These are phyloP conservation scores for Laburnicola sp. DNA, from an alignment of 2,329 filamentous ascomycete species.

Conservation along the genomic window DNA sequence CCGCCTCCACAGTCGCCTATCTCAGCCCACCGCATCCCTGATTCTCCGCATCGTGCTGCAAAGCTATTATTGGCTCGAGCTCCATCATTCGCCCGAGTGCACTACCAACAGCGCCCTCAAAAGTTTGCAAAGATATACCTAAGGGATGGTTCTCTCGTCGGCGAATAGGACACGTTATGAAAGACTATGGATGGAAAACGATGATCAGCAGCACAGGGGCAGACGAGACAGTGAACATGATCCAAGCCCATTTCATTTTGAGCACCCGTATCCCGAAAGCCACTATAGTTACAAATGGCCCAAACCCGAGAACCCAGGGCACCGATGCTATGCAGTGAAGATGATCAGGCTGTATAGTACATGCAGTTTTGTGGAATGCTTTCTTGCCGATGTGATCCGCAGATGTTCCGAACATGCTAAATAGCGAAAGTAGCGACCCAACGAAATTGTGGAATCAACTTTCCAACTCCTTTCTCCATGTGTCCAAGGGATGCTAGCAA, in stretches of 20 bases:
- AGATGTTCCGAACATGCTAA: conserved; percentile 29
- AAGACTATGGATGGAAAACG: too few species aligned
- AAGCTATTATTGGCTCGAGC: conserved; percentile 14
- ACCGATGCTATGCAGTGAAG: conserved; percentile 46
- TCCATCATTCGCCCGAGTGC: conserved; percentile 10
- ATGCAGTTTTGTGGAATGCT: conserved; percentile 28
- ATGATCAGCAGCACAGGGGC: too few species aligned
- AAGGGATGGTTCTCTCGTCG: too few species aligned
- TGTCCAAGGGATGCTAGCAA: conserved; percentile 10
- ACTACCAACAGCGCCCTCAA: not conserved
- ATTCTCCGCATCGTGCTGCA: conserved; percentile 31
- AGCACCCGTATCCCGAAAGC: conserved; percentile 30
- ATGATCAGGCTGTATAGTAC: conserved; percentile 32
- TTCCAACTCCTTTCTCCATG: conserved; percentile 18
- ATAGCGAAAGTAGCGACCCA: conserved; percentile 19
- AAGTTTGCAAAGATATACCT: too few species aligned
- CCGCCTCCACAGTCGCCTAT: conserved; percentile 33
- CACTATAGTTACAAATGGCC: conserved; percentile 39
- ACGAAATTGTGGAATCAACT: conserved; percentile 18
- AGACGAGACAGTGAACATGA: conserved; percentile 10
- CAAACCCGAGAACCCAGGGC: conserved; percentile 36
- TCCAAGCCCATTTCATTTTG: conserved; percentile 31
- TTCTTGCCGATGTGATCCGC: conserved; percentile 19
- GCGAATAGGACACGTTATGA: too few species aligned
- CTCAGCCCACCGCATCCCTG: conserved; percentile 27